Conservation (phyloP, 2,329 filamentous ascomycete species). For the Emmonsiellopsis sp. region DNA sequence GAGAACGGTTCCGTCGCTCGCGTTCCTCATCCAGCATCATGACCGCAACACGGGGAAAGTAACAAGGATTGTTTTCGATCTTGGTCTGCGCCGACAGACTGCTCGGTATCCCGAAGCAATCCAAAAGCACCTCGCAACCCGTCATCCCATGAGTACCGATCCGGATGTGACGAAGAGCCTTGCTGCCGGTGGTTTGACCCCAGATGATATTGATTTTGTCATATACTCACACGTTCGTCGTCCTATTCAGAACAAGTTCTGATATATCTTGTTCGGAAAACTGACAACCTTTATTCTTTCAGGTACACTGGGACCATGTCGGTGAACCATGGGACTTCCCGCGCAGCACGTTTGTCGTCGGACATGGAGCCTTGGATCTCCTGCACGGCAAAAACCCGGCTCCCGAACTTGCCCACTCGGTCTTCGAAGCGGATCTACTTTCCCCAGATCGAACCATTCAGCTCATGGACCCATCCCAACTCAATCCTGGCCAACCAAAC, state of each 20-base stretch:
- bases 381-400: slow-evolving; percentile 11
- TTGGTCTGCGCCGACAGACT: slow-evolving; percentile 22
- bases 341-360: slow-evolving; percentile 31
- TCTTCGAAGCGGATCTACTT: slow-evolving; percentile 21
- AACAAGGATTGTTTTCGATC: slow-evolving; percentile 20
- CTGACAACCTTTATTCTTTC: slow-evolving; percentile 10
- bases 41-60: slow-evolving; percentile 7
- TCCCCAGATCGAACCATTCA: slow-evolving; percentile 15
- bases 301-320: slow-evolving; percentile 37
- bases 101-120: slow-evolving; percentile 15
- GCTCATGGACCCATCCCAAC: slow-evolving; percentile 12
- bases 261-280: not conserved
- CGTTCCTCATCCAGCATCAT: slow-evolving; percentile 23
- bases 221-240: slow-evolving; percentile 33
- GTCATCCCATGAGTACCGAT: slow-evolving; percentile 16
- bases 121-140: slow-evolving; percentile 16
- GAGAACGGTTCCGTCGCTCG: slow-evolving; percentile 22
- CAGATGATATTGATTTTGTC: slow-evolving; percentile 33
- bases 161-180: slow-evolving; percentile 25
- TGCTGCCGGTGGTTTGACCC: slow-evolving; percentile 24
- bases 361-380: slow-evolving; percentile 18
- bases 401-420: slow-evolving; percentile 16
- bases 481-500: slow-evolving; percentile 4
- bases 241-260: not conserved
- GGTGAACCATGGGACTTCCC: slow-evolving; percentile 32